Percentiles rank a stretch among this genome's conserved stretches.
These are phyloP conservation scores for Maudiozyma barnettii DNA, from an alignment of 805 yeast species.

Conservation along the genomic window DNA sequence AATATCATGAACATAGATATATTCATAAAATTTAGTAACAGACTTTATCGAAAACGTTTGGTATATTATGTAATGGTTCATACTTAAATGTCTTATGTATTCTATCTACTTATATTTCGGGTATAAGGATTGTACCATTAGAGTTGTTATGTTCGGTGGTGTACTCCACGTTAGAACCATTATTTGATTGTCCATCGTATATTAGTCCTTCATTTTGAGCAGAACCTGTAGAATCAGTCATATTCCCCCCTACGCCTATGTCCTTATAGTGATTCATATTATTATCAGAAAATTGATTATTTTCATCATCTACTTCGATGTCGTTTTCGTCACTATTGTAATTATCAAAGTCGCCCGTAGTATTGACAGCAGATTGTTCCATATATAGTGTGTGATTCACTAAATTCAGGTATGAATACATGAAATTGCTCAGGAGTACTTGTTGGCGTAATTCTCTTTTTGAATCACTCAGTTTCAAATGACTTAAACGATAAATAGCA, in stretches of 20 bases:
- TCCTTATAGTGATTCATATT: neutral
- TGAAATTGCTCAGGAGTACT: slow-evolving; percentile 86
- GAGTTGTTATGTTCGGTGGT: slow-evolving; percentile 12
- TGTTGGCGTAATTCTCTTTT: slow-evolving; percentile 86
- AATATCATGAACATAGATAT: too few relatives aligned
- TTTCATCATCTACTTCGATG: slow-evolving; percentile 2
- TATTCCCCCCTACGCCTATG: neutral
- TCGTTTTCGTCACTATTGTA: neutral
- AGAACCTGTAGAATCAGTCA: neutral
- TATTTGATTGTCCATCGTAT: neutral
- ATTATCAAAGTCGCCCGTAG: neutral
- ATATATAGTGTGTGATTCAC: slow-evolving; percentile 84
- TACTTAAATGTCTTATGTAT: neutral
- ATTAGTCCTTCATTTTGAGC: neutral
- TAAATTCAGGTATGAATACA: slow-evolving; percentile 92
- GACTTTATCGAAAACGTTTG: too few relatives aligned
- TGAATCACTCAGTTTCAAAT: slow-evolving; percentile 88
- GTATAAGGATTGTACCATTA: slow-evolving; percentile 22
- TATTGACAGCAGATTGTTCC: slow-evolving; percentile 45
- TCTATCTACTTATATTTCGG: slow-evolving; percentile 9
- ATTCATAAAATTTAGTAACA: too few relatives aligned
- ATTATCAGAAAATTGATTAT: neutral
- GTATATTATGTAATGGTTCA: neutral
- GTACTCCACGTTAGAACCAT: neutral
- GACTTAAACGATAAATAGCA: slow-evolving; percentile 88